Conservation (phyloP, 768 basidiomycete genomes). For the Calocera cornea region DNA sequence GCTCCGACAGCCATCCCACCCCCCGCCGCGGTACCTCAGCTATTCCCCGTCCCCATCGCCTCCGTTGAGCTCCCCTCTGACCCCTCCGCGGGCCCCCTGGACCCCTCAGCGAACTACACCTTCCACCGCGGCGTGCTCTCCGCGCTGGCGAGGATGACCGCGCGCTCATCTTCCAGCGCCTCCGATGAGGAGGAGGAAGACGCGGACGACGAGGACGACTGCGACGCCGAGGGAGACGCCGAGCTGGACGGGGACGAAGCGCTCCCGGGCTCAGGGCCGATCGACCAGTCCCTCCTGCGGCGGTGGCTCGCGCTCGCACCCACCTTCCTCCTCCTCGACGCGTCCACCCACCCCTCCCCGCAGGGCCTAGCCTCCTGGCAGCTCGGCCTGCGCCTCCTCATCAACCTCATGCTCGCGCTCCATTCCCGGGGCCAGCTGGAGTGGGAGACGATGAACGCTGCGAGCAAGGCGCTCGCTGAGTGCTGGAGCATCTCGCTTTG, state of each 20-base stretch:
- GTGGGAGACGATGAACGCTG: conserved; percentile 59
- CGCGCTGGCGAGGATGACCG: neutral
- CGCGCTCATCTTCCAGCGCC: neutral
- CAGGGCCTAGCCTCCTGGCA: conserved; percentile 52
- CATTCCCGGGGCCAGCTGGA: conserved; percentile 55
- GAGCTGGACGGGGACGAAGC: too few relatives aligned
- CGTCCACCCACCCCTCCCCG: conserved; percentile 39
- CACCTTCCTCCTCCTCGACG: conserved; percentile 67
- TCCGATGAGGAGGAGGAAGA: neutral
- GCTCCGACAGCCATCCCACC: neutral
- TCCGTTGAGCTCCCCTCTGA: neutral
- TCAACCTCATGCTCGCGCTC: conserved; percentile 60
- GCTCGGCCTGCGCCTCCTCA: conserved; percentile 50
- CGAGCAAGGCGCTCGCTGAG: conserved; percentile 59
- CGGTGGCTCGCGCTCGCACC: conserved; percentile 56
- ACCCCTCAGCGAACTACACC: neutral
- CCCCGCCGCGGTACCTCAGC: neutral
- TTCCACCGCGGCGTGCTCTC: neutral
- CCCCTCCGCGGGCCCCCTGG: neutral
- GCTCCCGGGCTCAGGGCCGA: too few relatives aligned
- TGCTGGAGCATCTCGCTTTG: conserved; percentile 63
- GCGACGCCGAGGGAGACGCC: neutral
- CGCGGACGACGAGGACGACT: neutral
- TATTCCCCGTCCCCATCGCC: neutral
- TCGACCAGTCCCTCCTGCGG: conserved; percentile 51